Percentiles rank a stretch among this genome's conserved stretches.
phyloP scores from a whole-genome alignment of 306 rosid genomes.

The Rosa multiflora region DNA sequence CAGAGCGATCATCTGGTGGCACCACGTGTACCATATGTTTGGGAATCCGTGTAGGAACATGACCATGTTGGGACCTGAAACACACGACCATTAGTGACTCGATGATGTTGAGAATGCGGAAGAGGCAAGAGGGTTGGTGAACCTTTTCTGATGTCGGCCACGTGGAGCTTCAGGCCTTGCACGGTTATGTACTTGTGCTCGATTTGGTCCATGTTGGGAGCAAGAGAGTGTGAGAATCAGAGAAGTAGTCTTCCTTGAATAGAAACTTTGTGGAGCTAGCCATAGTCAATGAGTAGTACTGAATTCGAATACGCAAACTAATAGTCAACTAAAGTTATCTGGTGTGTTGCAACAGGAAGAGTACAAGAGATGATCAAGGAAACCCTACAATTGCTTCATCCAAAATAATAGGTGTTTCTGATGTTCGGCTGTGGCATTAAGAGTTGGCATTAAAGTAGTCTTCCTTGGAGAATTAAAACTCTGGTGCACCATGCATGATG shows the following conservation, averaged over 20 bases:
- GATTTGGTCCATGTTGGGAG: conserved; percentile 43
- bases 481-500: too few species aligned
- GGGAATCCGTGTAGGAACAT: conserved; percentile 84
- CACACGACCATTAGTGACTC: neutral
- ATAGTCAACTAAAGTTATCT: too few species aligned
- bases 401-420: too few species aligned
- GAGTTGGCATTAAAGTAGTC: too few species aligned
- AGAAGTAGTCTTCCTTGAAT: neutral
- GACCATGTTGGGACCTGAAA: conserved; percentile 55
- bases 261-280: neutral
- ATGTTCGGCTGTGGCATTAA: too few species aligned
- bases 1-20: conserved; percentile 74
- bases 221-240: neutral
- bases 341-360: too few species aligned
- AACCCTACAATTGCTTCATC: too few species aligned
- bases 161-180: conserved; percentile 54
- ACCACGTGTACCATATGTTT: conserved; percentile 95
- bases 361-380: too few species aligned
- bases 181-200: conserved; percentile 59
- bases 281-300: too few species aligned
- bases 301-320: too few species aligned
- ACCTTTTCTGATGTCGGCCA: conserved; percentile 71
- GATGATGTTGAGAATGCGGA: neutral
- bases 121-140: neutral
- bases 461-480: too few species aligned